Evolutionary conservation across 164 flowering plant genomes (phyloP).

Genomic region (Vitis rupestris): DNA sequence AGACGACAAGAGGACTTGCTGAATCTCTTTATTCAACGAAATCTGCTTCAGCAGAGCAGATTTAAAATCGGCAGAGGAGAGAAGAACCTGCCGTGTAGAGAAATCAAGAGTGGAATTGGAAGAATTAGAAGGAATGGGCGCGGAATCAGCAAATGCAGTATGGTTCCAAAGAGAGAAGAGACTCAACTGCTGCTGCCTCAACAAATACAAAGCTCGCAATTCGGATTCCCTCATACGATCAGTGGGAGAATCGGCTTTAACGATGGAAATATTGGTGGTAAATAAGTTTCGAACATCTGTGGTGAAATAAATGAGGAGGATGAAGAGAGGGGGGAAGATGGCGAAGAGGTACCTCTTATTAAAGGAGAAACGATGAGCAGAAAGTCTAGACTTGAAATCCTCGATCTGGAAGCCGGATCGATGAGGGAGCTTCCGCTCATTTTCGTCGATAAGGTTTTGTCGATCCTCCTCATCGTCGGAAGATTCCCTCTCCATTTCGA

Average conservation of each 20-base stretch:
- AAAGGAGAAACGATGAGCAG: conserved; percentile 21
- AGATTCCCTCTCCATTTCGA: conserved; percentile 29
- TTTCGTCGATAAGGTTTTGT: conserved; percentile 38
- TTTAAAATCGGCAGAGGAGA: conserved; percentile 40
- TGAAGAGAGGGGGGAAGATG: conserved; percentile 44
- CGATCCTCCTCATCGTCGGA: conserved; percentile 71
- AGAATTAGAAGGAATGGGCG: conserved; percentile 16
- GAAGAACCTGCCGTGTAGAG: background rate
- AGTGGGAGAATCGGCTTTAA: conserved; percentile 14
- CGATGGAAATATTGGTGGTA: conserved; percentile 22
- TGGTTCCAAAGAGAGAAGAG: conserved; percentile 65
- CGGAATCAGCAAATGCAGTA: conserved; percentile 10
- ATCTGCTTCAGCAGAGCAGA: conserved; percentile 57
- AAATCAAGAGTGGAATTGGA: conserved; percentile 5
- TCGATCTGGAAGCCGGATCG: conserved; percentile 38
- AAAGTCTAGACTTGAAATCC: conserved; percentile 9
- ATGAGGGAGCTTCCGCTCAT: conserved; percentile 28
- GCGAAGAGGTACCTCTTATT: conserved; percentile 51
- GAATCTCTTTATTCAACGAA: conserved; percentile 64
- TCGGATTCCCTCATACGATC: conserved; percentile 74
- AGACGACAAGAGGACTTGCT: conserved; percentile 57
- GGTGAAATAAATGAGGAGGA: conserved; percentile 48
- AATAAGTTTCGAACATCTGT: conserved; percentile 42
- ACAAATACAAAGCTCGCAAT: conserved; percentile 61
- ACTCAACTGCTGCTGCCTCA: conserved; percentile 65